A percentile compares a stretch with the other conserved stretches of the same genome.
Conservation (phyloP, 2,329 filamentous ascomycete genomes). For the Pseudogymnoascus sp. region DNA sequence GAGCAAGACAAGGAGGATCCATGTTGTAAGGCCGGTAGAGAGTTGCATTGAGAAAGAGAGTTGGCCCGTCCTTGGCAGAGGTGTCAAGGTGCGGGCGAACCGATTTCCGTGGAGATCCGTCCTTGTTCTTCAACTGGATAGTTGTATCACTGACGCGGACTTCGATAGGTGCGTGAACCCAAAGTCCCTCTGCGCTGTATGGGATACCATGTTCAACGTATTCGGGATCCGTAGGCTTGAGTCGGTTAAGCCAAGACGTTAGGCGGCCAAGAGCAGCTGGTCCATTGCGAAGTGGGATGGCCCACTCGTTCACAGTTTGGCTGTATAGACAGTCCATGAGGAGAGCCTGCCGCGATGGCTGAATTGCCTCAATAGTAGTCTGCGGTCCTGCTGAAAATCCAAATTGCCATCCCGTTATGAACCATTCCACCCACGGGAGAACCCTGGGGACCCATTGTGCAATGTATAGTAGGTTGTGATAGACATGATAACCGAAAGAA, state of each 20-base stretch:
- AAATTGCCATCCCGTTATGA: conserved; percentile 96
- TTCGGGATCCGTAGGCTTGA: conserved; percentile 52
- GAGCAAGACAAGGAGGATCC: conserved; percentile 65
- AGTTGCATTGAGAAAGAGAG: conserved; percentile 82
- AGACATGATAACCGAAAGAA: conserved; percentile 74
- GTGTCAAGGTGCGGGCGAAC: conserved; percentile 65
- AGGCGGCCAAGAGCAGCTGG: conserved; percentile 80
- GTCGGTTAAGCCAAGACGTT: conserved; percentile 70
- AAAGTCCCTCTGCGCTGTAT: conserved; percentile 69
- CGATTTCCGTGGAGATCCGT: conserved; percentile 15
- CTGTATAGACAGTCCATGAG: conserved; percentile 97
- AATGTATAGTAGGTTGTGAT: conserved; percentile 81
- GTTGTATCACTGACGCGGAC: conserved; percentile 74
- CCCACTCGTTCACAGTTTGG: conserved; percentile 99
- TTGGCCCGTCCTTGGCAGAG: conserved; percentile 58
- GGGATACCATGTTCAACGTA: conserved; percentile 64
- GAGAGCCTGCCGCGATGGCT: conserved; percentile 70
- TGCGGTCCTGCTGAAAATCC: conserved; percentile 66
- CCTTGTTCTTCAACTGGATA: conserved; percentile 27
- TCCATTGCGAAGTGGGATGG: conserved; percentile 74
- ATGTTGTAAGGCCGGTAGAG: conserved; percentile 73
- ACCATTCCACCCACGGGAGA: conserved; percentile 86
- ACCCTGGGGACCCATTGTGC: conserved; percentile 70
- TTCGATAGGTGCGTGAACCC: conserved; percentile 84
- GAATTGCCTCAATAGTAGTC: conserved; percentile 63